Evolutionary conservation across 192 early-diverging fungal species (phyloP).

Genomic region (Backusella luteola): DNA sequence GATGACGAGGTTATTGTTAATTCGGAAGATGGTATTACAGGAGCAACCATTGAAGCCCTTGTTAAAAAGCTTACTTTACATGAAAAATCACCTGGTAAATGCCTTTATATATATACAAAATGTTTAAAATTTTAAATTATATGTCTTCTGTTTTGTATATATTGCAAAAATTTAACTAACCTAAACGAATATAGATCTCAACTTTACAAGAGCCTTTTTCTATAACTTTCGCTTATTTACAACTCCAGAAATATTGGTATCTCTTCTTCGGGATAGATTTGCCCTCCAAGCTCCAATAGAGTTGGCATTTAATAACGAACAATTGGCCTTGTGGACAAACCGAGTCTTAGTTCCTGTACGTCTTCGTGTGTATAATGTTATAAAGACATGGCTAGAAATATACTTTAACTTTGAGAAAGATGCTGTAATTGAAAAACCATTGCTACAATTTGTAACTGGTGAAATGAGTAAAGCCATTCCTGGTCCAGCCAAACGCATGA

Average conservation of each 20-base stretch:
- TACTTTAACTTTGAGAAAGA: conserved; percentile 66
- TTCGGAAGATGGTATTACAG: conserved; percentile 69
- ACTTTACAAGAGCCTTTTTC: conserved; percentile 63
- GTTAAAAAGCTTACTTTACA: conserved; percentile 74
- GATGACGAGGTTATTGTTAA: conserved; percentile 38
- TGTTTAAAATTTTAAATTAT: neutral
- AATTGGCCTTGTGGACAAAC: conserved; percentile 57
- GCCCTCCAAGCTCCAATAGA: conserved; percentile 45
- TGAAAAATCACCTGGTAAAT: conserved; percentile 44
- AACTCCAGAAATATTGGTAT: conserved; percentile 55
- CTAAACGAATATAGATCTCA: conserved; percentile 7
- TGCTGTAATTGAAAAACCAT: conserved; percentile 55
- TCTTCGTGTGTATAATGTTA: conserved; percentile 65
- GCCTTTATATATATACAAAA: neutral
- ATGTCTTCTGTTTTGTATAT: neutral
- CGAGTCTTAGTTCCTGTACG: conserved; percentile 61
- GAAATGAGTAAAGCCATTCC: conserved; percentile 69
- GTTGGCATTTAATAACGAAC: conserved; percentile 41
- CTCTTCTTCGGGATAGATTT: conserved; percentile 58
- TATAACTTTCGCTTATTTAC: conserved; percentile 80
- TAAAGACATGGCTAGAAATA: conserved; percentile 74
- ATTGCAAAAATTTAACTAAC: neutral
- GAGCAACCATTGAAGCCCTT: conserved; percentile 65
- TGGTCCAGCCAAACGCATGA: conserved; percentile 63
- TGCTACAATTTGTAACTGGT: conserved; percentile 66